These are phyloP conservation scores for Trichoderma erinaceum DNA, from an alignment of 495 filamentous ascomycete species.

Conservation along the genomic window DNA sequence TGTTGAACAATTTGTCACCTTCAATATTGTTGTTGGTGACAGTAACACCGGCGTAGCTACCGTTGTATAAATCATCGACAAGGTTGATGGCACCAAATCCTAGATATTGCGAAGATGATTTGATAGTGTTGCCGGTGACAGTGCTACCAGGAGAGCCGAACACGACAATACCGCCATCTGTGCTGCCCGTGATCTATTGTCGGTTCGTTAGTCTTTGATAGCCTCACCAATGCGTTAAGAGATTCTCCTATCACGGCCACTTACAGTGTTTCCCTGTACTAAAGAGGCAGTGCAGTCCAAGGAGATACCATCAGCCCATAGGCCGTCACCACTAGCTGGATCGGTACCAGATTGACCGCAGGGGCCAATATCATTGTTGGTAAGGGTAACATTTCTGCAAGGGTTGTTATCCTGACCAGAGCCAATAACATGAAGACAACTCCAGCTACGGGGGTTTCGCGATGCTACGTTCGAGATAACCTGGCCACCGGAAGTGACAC, in stretches of 20 bases:
- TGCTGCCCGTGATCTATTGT: constrained; percentile 18
- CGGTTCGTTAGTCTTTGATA: background rate
- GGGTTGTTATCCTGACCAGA: constrained; percentile 17
- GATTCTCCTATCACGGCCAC: background rate
- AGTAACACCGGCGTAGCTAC: constrained; percentile 19
- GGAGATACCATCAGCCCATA: constrained; percentile 23
- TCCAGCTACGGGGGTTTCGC: constrained; percentile 21
- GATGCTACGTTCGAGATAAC: constrained; percentile 19
- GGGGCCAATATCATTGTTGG: constrained; percentile 22
- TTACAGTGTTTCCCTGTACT: constrained; percentile 20
- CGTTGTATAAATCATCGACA: constrained; percentile 20
- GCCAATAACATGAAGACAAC: constrained; percentile 21
- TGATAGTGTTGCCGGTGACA: constrained; percentile 20
- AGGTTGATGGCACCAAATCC: constrained; percentile 23
- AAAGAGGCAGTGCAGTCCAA: constrained; percentile 20
- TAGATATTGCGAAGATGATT: constrained; percentile 17
- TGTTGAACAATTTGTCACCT: constrained; percentile 13
- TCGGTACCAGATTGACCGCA: constrained; percentile 20
- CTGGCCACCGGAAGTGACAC: constrained; percentile 15
- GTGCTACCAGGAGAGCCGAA: constrained; percentile 22
- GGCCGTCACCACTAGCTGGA: constrained; percentile 15
- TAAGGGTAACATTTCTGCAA: constrained; percentile 21
- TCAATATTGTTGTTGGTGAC: constrained; percentile 21
- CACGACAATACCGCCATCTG: constrained; percentile 22
- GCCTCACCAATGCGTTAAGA: background rate